These are phyloP conservation scores for Oryza longistaminata DNA, from an alignment of 176 grass and related monocot species.

Conservation along the genomic window DNA sequence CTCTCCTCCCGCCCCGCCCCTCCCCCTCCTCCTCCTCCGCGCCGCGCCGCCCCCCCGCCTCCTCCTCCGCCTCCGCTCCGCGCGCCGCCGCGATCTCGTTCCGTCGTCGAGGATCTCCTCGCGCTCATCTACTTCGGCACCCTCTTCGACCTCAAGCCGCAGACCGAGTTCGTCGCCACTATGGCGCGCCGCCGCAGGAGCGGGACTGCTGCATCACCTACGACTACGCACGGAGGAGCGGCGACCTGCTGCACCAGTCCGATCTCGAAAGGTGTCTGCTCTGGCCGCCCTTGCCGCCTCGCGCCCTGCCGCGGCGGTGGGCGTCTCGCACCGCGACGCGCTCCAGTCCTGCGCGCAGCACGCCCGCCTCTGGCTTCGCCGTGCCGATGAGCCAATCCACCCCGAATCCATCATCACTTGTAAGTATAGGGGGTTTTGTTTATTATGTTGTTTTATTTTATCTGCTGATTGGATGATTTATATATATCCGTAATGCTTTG, in stretches of 20 bases:
- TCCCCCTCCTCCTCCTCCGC: background rate
- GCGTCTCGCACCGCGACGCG: slow-evolving; percentile 77
- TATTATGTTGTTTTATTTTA: background rate
- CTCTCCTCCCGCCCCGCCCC: slow-evolving; percentile 34
- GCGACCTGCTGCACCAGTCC: slow-evolving; percentile 63
- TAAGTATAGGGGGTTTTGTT: slow-evolving; percentile 23
- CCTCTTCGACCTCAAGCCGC: slow-evolving; percentile 78
- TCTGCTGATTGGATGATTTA: background rate
- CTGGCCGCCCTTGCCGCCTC: slow-evolving; percentile 61
- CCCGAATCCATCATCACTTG: slow-evolving; percentile 64
- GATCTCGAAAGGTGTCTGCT: slow-evolving; percentile 70
- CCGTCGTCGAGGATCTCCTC: slow-evolving; percentile 67
- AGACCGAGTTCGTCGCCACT: slow-evolving; percentile 68
- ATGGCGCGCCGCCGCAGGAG: slow-evolving; percentile 75
- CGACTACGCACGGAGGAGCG: slow-evolving; percentile 87
- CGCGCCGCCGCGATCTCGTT: too few relatives aligned
- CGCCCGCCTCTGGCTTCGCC: slow-evolving; percentile 63
- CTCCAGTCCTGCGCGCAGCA: slow-evolving; percentile 73
- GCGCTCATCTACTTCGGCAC: slow-evolving; percentile 78
- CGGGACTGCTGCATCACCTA: slow-evolving; percentile 86
- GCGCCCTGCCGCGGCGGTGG: slow-evolving; percentile 56
- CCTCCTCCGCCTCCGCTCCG: too few relatives aligned
- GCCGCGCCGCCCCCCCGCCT: background rate
- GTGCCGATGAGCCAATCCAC: slow-evolving; percentile 60
- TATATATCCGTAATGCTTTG: background rate